Conservation (phyloP, 352 stramenopile genomes). For the Globisporangium alternatum region DNA sequence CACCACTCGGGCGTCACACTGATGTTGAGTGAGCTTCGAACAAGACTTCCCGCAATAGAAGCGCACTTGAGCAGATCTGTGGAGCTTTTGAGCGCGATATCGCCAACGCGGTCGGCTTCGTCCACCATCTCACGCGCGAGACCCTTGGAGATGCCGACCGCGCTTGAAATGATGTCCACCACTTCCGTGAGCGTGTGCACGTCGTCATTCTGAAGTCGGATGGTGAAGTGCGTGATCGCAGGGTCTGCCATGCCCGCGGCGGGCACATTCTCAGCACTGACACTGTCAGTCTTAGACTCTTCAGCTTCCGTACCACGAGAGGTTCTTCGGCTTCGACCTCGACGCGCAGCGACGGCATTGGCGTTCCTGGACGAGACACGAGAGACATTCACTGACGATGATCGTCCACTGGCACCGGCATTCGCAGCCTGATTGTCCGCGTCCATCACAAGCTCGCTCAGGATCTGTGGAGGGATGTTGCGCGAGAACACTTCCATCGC, state of each 20-base stretch:
- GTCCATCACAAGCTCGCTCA: constrained; percentile 35
- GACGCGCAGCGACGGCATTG: constrained; percentile 17
- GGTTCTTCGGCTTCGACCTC: constrained; percentile 9
- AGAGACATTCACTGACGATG: background rate
- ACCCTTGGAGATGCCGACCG: constrained; percentile 54
- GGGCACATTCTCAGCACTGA: background rate
- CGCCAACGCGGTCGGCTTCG: constrained; percentile 59
- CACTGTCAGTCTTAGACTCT: constrained; percentile 22
- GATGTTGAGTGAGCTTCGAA: constrained; percentile 65
- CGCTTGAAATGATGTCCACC: constrained; percentile 56
- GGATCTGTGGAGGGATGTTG: constrained; percentile 42
- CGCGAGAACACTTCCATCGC: constrained; percentile 68
- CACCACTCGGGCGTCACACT: constrained; percentile 68
- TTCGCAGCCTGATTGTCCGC: constrained; percentile 7
- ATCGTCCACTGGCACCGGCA: background rate
- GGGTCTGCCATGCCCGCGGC: background rate
- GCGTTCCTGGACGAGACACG: constrained; percentile 9
- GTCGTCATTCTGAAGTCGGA: constrained; percentile 86
- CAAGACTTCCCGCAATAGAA: constrained; percentile 42
- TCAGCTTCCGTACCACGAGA: constrained; percentile 17
- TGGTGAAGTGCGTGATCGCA: constrained; percentile 31
- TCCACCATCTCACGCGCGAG: constrained; percentile 46
- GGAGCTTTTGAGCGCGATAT: constrained; percentile 41
- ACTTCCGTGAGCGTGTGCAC: constrained; percentile 76
- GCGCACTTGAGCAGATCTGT: constrained; percentile 45